These are phyloP conservation scores for Phlebiopsis flavidoalba DNA, from an alignment of 768 basidiomycete species.

Conservation along the genomic window DNA sequence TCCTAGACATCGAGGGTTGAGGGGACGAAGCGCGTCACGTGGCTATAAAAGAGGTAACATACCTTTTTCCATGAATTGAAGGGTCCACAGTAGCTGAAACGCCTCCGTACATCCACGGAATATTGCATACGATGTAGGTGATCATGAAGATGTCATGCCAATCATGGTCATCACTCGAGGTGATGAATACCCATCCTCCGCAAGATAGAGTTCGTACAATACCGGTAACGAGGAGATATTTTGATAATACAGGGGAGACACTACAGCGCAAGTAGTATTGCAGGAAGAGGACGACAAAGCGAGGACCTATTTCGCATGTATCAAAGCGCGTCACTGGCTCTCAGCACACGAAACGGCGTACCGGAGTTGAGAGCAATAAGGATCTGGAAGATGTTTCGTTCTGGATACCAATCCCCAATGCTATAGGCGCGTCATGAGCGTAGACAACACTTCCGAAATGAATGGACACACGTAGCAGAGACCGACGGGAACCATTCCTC, in stretches of 20 bases:
- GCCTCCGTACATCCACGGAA: constrained; percentile 87
- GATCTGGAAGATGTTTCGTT: constrained; percentile 80
- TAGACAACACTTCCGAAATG: neutral
- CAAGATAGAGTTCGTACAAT: constrained; percentile 73
- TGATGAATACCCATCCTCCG: constrained; percentile 91
- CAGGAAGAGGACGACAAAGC: constrained; percentile 60
- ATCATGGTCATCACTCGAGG: constrained; percentile 79
- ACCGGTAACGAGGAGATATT: constrained; percentile 53
- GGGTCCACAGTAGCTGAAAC: constrained; percentile 36
- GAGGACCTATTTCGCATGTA: constrained; percentile 49
- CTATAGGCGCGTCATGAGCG: constrained; percentile 30
- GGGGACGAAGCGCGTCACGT: neutral
- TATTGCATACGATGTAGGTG: constrained; percentile 72
- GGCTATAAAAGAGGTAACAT: constrained; percentile 5
- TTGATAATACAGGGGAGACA: constrained; percentile 36
- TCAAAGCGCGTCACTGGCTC: neutral
- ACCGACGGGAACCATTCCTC: constrained; percentile 92
- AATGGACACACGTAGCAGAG: constrained; percentile 63
- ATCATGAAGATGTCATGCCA: constrained; percentile 88
- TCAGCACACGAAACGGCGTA: constrained; percentile 17
- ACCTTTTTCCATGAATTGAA: constrained; percentile 51
- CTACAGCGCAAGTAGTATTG: constrained; percentile 57
- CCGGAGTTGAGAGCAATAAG: constrained; percentile 84
- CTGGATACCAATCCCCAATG: constrained; percentile 89
- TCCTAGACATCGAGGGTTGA: neutral